Evolutionary conservation across 1,284 basidiomycete genomes (phyloP).

Genomic region (Rhodotorula sp.): DNA sequence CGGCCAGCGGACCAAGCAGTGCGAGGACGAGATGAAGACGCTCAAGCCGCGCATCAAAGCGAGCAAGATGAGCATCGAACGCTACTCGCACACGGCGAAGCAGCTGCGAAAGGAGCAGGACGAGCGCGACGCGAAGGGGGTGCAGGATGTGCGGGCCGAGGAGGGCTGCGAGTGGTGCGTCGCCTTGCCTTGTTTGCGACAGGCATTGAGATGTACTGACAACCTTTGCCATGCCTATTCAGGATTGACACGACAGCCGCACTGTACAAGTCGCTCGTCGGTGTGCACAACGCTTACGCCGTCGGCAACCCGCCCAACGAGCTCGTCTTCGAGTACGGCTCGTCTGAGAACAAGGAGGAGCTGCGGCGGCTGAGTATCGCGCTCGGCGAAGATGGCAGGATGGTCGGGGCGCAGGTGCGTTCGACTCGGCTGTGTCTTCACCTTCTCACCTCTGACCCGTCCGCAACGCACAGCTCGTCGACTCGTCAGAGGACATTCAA

Average conservation of each 20-base stretch:
- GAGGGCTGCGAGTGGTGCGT: conserved; percentile 43
- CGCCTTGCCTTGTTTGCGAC: neutral
- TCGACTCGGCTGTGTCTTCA: too few relatives aligned
- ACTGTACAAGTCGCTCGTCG: conserved; percentile 34
- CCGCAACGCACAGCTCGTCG: conserved; percentile 17
- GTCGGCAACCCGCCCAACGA: conserved; percentile 27
- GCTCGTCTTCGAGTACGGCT: conserved; percentile 27
- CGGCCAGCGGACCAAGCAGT: conserved; percentile 19
- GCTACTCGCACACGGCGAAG: conserved; percentile 30
- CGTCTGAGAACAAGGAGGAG: conserved; percentile 9
- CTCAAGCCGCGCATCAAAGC: conserved; percentile 35
- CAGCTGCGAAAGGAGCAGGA: conserved; percentile 35
- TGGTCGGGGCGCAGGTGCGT: conserved; percentile 26
- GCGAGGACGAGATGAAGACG: conserved; percentile 22
- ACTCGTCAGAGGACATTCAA: conserved; percentile 35
- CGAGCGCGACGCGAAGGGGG: conserved; percentile 41
- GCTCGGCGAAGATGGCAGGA: conserved; percentile 16
- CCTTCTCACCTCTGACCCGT: neutral
- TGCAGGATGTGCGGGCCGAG: conserved; percentile 42
- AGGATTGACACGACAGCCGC: conserved; percentile 36
- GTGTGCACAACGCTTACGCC: conserved; percentile 28
- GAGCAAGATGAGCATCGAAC: conserved; percentile 38
- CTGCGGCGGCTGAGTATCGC: conserved; percentile 25
- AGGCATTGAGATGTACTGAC: too few relatives aligned
- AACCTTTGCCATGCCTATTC: neutral